A percentile compares a stretch with the other conserved stretches of the same genome.
Evolutionary conservation across 345 rosid genomes (phyloP).

Genomic region (Hirschfeldia incana): DNA sequence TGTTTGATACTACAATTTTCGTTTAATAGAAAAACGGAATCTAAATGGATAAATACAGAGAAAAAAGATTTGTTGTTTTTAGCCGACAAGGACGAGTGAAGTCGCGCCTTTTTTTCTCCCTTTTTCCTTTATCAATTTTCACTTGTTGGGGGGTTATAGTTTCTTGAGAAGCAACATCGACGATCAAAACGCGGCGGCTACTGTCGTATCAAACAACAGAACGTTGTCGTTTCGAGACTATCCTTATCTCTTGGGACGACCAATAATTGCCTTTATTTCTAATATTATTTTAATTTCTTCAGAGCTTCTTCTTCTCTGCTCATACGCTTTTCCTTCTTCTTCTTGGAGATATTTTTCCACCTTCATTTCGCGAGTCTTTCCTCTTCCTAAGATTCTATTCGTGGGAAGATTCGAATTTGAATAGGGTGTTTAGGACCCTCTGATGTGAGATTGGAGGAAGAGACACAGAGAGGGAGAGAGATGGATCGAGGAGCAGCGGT

Average conservation of each 20-base stretch:
- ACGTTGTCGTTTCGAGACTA: slow-evolving; percentile 34
- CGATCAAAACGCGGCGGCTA: slow-evolving; percentile 40
- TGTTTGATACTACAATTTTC: background rate
- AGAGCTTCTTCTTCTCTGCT: background rate
- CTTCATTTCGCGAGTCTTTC: slow-evolving; percentile 25
- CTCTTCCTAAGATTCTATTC: background rate
- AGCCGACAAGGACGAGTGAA: slow-evolving; percentile 35
- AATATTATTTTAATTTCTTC: too few species aligned
- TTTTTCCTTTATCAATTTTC: background rate
- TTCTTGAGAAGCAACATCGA: slow-evolving; percentile 34
- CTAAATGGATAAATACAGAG: background rate
- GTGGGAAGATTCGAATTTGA: slow-evolving; percentile 5
- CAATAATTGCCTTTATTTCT: slow-evolving; percentile 24
- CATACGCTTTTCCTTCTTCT: slow-evolving; percentile 17
- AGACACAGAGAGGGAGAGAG: background rate
- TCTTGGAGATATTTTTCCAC: background rate
- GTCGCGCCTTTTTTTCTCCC: background rate
- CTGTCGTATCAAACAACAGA: slow-evolving; percentile 31
- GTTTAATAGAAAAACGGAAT: background rate
- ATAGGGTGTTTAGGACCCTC: background rate
- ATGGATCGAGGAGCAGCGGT: slow-evolving; percentile 55
- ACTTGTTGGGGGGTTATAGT: slow-evolving; percentile 1
- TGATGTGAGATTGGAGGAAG: slow-evolving; percentile 14
- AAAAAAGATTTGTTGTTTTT: slow-evolving; percentile 3
- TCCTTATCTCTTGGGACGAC: slow-evolving; percentile 36